These are phyloP conservation scores for Thielaviopsis euricoi DNA, from an alignment of 2,329 filamentous ascomycete species.

Conservation along the genomic window DNA sequence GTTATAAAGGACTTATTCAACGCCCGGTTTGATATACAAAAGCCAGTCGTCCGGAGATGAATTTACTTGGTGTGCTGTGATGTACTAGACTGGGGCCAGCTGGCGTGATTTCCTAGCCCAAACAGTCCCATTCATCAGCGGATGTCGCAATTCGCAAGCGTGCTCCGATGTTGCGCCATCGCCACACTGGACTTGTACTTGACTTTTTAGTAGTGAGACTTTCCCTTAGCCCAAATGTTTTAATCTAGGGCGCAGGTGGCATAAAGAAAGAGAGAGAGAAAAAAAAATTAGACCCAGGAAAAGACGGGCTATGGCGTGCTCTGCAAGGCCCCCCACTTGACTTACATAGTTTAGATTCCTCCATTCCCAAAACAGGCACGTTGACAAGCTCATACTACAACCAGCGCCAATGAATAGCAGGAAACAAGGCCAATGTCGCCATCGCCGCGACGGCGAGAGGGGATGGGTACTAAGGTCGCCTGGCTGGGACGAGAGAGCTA, in stretches of 20 bases:
- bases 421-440: constrained; percentile 1
- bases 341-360: constrained; percentile 8
- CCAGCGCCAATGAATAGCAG: neutral
- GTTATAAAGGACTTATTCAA: constrained; percentile 1
- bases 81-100: too few relatives aligned
- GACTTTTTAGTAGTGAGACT: too few relatives aligned
- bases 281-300: neutral
- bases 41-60: too few relatives aligned
- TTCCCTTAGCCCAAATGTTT: neutral
- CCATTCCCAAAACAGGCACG: neutral
- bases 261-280: too few relatives aligned
- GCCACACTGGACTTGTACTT: too few relatives aligned
- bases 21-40: neutral
- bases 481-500: neutral
- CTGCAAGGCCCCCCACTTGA: constrained; percentile 6
- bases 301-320: constrained; percentile 10
- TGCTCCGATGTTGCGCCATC: constrained; percentile 4
- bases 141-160: constrained; percentile 5
- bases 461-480: neutral
- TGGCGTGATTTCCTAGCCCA: neutral
- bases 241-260: too few relatives aligned
- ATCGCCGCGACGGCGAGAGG: neutral
- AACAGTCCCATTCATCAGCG: neutral
- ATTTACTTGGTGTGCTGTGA: too few relatives aligned
- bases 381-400: neutral